Evolutionary conservation across 2,329 filamentous ascomycete genomes (phyloP).

Genomic region (Ophiostoma himal-ulmi): DNA sequence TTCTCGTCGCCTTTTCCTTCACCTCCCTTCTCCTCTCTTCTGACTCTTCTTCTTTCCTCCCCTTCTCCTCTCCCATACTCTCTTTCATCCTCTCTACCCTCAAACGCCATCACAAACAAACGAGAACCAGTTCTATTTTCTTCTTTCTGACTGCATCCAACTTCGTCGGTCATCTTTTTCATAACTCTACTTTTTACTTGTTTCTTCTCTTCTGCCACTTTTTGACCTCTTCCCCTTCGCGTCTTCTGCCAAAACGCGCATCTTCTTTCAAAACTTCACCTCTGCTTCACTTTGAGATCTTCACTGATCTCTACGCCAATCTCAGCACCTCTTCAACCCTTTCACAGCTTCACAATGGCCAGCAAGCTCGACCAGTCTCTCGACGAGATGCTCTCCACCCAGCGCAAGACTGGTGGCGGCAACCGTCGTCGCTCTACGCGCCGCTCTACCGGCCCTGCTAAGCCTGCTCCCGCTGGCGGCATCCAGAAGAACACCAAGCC

Average conservation of each 20-base stretch:
- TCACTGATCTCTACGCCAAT: background rate
- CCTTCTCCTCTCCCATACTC: constrained; percentile 22
- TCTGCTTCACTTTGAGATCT: constrained; percentile 9
- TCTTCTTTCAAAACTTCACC: background rate
- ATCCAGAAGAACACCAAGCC: constrained; percentile 70
- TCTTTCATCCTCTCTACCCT: constrained; percentile 20
- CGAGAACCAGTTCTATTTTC: constrained; percentile 25
- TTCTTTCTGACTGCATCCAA: constrained; percentile 33
- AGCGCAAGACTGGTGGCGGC: constrained; percentile 50
- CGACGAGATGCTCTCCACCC: constrained; percentile 89
- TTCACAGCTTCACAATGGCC: constrained; percentile 59
- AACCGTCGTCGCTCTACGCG: constrained; percentile 46
- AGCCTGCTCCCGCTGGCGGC: constrained; percentile 72
- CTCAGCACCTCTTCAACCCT: background rate
- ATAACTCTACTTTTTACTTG: constrained; percentile 12
- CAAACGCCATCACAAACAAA: constrained; percentile 24
- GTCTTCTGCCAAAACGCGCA: constrained; percentile 11
- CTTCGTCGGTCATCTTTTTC: constrained; percentile 30
- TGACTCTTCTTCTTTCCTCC: constrained; percentile 7
- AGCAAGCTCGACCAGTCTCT: constrained; percentile 95
- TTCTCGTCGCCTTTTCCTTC: constrained; percentile 15
- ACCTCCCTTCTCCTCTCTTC: background rate
- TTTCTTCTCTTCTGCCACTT: constrained; percentile 5
- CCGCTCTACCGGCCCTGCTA: constrained; percentile 48
- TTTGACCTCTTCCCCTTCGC: constrained; percentile 15